A percentile compares a stretch with the other conserved stretches of the same genome.
Evolutionary conservation across 345 rosid genomes (phyloP).

Genomic region (Eucalyptus curtisii): DNA sequence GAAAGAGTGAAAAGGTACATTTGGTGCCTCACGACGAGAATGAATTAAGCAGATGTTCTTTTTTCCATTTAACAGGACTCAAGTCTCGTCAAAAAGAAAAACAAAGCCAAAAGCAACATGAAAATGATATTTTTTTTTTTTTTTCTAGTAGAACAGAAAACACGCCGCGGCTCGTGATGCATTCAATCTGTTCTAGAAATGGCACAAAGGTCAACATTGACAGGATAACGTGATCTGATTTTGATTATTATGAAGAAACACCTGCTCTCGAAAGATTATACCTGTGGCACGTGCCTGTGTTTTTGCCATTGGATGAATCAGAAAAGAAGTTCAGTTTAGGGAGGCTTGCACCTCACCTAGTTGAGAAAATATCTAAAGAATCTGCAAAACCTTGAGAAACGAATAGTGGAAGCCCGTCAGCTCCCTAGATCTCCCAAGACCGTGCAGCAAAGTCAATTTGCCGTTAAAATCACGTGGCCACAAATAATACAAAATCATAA

Average conservation of each 20-base stretch:
- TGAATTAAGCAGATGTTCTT: not conserved
- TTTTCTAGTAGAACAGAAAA: not conserved
- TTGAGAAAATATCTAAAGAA: not conserved
- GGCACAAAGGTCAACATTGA: not conserved
- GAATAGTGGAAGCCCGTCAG: not conserved
- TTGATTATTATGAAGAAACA: not conserved
- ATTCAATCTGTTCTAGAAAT: not conserved
- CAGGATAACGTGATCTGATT: not conserved
- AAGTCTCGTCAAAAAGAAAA: not conserved
- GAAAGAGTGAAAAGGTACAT: not conserved
- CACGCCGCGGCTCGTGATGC: not conserved
- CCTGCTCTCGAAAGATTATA: not conserved
- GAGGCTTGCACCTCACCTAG: not conserved
- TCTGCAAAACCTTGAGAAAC: not conserved
- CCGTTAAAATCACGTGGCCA: not conserved
- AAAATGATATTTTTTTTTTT: not conserved
- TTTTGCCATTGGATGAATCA: not conserved
- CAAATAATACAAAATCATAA: not conserved
- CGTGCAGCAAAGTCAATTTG: not conserved
- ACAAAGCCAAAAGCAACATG: not conserved
- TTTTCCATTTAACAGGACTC: not conserved
- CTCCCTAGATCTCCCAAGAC: not conserved
- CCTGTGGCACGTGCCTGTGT: not conserved
- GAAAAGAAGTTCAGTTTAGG: not conserved
- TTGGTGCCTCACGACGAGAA: not conserved